Evolutionary conservation across 2,329 filamentous ascomycete genomes (phyloP), one percentile per base, ranked within the genome.

Genomic region (Cladosporium sp.): DNA sequence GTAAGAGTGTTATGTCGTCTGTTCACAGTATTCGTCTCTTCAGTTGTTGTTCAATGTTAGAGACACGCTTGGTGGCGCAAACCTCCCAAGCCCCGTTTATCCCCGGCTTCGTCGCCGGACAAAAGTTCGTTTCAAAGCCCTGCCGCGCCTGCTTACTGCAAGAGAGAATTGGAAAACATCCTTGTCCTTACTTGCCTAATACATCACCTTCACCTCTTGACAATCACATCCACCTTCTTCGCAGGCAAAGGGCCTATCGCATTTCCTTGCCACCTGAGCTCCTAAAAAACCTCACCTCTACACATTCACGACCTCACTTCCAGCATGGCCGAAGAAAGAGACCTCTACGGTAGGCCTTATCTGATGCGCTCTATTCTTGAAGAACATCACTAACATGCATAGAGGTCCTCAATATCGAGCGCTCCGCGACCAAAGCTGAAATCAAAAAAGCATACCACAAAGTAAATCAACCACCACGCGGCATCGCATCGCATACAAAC

Each of bases 381-480:
- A 12, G 13, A 30, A 13, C n/a, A 27, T 50, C 37, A 52, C 67
- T 73, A 54, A 73, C 54, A 48, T 36, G 48, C 56, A 51, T 65
- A 95, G 91, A 85, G 73, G 78, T 96, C 61, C 83, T 97, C 55
- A 86, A 83, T 53, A 80, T 97, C 61, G 76, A 84, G 47, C 86
- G 79, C 68, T 74, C 74, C 55, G 88, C 91, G 47, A 84, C 78
- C 55, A 85, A 86, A 63, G 82, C 86, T 50, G 88, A 96, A 63
- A 87, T 97, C 72, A 95, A 93, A 70, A 96, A 96, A 73, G 91
- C 91, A 55, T 96, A 96, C 74, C 87, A 92, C 73, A 96, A 95
- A 81, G 73, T 66, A 45, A 34, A 48, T 36, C 13, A 1, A 5
- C 19, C 12, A 6, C 43, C 43, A 17, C 12, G 20, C 30, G 38